These are phyloP conservation scores for Paracorniculantispora psalliotae DNA, from an alignment of 2,329 filamentous ascomycete species.

Conservation along the genomic window DNA sequence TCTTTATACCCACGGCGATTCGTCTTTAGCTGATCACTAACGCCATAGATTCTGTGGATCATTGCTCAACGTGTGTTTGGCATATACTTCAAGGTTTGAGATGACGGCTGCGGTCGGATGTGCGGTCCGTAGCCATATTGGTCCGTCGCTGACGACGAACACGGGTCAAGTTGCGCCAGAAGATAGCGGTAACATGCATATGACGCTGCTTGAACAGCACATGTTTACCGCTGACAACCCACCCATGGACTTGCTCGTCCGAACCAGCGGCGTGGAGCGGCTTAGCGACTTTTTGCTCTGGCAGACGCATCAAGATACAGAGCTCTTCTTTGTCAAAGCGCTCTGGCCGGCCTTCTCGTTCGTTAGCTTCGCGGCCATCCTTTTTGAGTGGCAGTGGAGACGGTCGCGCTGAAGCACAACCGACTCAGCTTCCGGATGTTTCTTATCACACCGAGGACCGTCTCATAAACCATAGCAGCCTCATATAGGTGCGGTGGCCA, in stretches of 20 bases:
- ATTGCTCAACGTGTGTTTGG: slow-evolving; percentile 81
- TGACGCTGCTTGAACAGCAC: slow-evolving; percentile 68
- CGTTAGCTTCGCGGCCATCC: slow-evolving; percentile 77
- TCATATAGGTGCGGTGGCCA: too few relatives aligned
- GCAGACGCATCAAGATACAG: slow-evolving; percentile 82
- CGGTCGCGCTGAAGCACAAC: background rate
- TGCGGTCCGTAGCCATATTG: slow-evolving; percentile 74
- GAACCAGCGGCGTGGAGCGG: slow-evolving; percentile 79
- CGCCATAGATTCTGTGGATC: slow-evolving; percentile 26
- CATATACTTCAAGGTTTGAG: slow-evolving; percentile 84
- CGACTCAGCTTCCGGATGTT: too few relatives aligned
- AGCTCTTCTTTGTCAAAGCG: slow-evolving; percentile 78
- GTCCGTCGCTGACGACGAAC: slow-evolving; percentile 51
- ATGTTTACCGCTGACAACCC: slow-evolving; percentile 76
- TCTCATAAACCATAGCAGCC: too few relatives aligned
- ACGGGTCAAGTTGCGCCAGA: slow-evolving; percentile 23
- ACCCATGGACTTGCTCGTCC: slow-evolving; percentile 77
- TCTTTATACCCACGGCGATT: background rate
- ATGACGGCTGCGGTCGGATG: slow-evolving; percentile 78
- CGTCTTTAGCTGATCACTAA: background rate
- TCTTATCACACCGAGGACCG: too few relatives aligned
- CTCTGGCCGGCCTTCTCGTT: slow-evolving; percentile 89
- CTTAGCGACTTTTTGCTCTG: slow-evolving; percentile 92
- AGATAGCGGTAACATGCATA: slow-evolving; percentile 60
- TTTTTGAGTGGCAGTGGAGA: slow-evolving; percentile 65